Conservation (phyloP, 108 stramenopile species). For the Nannochloropsis oceanica region DNA sequence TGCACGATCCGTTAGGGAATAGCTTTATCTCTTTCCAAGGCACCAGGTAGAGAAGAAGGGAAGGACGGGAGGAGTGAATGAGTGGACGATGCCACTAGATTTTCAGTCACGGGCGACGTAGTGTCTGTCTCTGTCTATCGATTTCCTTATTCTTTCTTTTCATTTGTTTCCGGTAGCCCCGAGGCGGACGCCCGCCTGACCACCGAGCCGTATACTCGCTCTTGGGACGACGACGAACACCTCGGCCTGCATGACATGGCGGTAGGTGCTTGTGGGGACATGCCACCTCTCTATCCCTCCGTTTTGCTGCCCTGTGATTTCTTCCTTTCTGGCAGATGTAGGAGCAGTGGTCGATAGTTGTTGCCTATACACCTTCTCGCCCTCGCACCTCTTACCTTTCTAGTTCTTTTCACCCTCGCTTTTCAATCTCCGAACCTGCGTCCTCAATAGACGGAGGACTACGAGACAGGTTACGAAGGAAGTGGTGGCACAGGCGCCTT, state of each 20-base stretch:
- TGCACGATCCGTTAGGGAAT: conserved; percentile 69
- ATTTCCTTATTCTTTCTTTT: neutral
- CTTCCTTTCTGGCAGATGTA: neutral
- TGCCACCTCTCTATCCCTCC: too few relatives aligned
- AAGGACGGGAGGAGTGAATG: neutral
- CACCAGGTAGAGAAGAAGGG: neutral
- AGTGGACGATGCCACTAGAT: neutral
- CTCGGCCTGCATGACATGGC: neutral
- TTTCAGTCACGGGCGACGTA: neutral
- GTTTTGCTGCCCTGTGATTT: neutral
- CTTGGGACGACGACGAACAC: neutral
- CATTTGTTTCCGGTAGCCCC: neutral
- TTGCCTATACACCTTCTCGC: neutral
- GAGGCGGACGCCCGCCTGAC: neutral
- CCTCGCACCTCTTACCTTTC: neutral
- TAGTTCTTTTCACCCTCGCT: neutral
- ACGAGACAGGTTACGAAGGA: neutral
- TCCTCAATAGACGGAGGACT: conserved; percentile 7
- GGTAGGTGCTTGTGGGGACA: neutral
- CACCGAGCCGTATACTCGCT: neutral
- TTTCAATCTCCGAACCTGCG: neutral
- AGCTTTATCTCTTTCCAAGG: conserved; percentile 45
- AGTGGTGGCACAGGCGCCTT: neutral
- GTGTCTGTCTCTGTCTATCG: neutral
- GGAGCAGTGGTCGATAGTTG: too few relatives aligned